Conservation (phyloP, 441 rosid species). For the Mallotus japonicus region DNA sequence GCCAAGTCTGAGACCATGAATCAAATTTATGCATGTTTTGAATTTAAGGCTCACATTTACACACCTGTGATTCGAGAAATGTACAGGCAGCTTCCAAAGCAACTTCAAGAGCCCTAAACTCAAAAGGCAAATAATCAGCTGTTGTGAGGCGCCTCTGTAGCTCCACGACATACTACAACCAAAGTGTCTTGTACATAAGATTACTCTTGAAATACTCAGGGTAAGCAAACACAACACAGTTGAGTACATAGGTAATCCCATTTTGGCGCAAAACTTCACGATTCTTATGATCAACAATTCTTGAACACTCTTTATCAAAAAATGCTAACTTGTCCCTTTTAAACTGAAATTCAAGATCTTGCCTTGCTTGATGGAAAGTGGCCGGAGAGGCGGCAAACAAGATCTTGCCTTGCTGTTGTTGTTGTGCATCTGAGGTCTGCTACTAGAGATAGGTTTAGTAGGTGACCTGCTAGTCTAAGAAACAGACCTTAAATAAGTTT, state of each 20-base stretch:
- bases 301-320: constrained; percentile 69
- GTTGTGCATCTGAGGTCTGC: constrained; percentile 31
- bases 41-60: constrained; percentile 20
- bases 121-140: constrained; percentile 91
- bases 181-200: constrained; percentile 72
- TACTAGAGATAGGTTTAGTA: constrained; percentile 33
- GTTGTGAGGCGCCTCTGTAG: constrained; percentile 72
- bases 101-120: constrained; percentile 92
- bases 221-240: constrained; percentile 75
- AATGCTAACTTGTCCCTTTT: constrained; percentile 75
- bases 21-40: neutral
- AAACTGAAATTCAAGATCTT: constrained; percentile 59
- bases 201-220: constrained; percentile 75
- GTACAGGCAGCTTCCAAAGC: constrained; percentile 97
- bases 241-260: constrained; percentile 71
- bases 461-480: constrained; percentile 69
- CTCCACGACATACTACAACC: constrained; percentile 92
- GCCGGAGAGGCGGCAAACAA: constrained; percentile 63
- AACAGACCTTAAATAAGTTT: constrained; percentile 52
- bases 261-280: constrained; percentile 54
- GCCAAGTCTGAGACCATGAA: no score
- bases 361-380: constrained; percentile 52
- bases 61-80: constrained; percentile 97
- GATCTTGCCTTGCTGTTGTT: constrained; percentile 44
- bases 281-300: constrained; percentile 63